A percentile compares a stretch with the other conserved stretches of the same genome.
Conservation (phyloP, 257 asterid species). For the Gentiana dahurica region DNA sequence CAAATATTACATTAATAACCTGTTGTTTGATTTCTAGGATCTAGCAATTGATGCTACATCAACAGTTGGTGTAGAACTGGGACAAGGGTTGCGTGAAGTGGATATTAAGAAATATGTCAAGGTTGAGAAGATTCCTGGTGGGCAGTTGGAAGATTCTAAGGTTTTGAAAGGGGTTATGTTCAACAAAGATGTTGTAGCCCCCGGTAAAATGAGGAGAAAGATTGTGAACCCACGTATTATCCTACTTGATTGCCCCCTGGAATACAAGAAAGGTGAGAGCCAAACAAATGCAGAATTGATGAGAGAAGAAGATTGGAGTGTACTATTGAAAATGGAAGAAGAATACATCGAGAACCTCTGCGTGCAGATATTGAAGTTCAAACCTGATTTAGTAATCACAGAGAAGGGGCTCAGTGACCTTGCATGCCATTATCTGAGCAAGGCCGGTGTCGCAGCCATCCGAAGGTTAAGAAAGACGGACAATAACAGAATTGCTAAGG, state of each 20-base stretch:
- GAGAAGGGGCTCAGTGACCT: slow-evolving; percentile 95
- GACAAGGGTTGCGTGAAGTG: slow-evolving; percentile 88
- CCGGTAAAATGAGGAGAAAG: slow-evolving; percentile 94
- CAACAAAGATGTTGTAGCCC: slow-evolving; percentile 90
- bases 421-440: slow-evolving; percentile 91
- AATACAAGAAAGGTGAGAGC: slow-evolving; percentile 98
- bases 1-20: too few relatives aligned
- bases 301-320: slow-evolving; percentile 93
- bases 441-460: slow-evolving; percentile 96
- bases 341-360: slow-evolving; percentile 82
- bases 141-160: slow-evolving; percentile 89
- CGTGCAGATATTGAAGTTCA: slow-evolving; percentile 65
- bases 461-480: slow-evolving; percentile 87
- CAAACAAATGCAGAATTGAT: slow-evolving; percentile 92
- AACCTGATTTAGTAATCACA: slow-evolving; percentile 87
- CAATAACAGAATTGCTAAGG: slow-evolving; percentile 92
- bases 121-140: slow-evolving; percentile 96
- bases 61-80: slow-evolving; percentile 78
- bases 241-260: slow-evolving; percentile 87
- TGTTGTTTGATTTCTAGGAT: slow-evolving; percentile 42
- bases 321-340: slow-evolving; percentile 90
- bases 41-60: slow-evolving; percentile 85
- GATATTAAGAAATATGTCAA: slow-evolving; percentile 90
- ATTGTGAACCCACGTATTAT: slow-evolving; percentile 80
- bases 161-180: slow-evolving; percentile 92